These are phyloP conservation scores for Tricholomella constricta DNA, from an alignment of 768 basidiomycete species.

Conservation along the genomic window DNA sequence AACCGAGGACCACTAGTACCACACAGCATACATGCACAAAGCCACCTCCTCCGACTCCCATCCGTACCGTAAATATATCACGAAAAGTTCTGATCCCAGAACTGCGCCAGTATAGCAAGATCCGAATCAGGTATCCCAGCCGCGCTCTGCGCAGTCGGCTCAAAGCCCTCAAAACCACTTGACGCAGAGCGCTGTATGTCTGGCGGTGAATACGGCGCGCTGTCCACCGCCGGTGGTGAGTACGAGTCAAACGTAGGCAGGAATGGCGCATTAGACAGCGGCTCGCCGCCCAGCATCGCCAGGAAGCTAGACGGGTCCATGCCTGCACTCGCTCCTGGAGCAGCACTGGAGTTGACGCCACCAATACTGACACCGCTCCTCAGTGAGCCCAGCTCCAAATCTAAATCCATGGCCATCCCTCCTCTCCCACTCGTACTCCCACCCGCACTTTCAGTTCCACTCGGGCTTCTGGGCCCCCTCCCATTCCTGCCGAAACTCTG, in stretches of 20 bases:
- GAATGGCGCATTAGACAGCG: constrained; percentile 42
- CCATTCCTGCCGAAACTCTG: background rate
- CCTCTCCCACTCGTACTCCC: background rate
- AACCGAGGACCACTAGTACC: too few species aligned
- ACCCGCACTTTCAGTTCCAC: background rate
- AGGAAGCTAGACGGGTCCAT: constrained; percentile 35
- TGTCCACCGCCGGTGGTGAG: constrained; percentile 7
- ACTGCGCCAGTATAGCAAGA: constrained; percentile 17
- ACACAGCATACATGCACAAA: too few species aligned
- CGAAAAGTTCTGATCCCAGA: constrained; percentile 16
- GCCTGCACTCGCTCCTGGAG: constrained; percentile 16
- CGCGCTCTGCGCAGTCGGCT: background rate
- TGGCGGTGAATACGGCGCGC: constrained; percentile 8
- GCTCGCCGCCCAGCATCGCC: constrained; percentile 43
- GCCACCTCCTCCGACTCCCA: too few species aligned
- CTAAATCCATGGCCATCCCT: constrained; percentile 13
- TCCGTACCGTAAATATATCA: too few species aligned
- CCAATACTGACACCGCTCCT: constrained; percentile 12
- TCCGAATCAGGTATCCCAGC: constrained; percentile 16
- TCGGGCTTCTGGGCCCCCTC: background rate
- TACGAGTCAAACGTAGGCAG: constrained; percentile 23
- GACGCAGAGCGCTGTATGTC: background rate
- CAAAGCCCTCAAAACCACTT: constrained; percentile 5
- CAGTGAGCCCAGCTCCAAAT: constrained; percentile 1
- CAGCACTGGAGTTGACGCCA: constrained; percentile 15